Evolutionary conservation across 169 alveolate species (phyloP).

Genomic region (Prorocentrum cordatum): DNA sequence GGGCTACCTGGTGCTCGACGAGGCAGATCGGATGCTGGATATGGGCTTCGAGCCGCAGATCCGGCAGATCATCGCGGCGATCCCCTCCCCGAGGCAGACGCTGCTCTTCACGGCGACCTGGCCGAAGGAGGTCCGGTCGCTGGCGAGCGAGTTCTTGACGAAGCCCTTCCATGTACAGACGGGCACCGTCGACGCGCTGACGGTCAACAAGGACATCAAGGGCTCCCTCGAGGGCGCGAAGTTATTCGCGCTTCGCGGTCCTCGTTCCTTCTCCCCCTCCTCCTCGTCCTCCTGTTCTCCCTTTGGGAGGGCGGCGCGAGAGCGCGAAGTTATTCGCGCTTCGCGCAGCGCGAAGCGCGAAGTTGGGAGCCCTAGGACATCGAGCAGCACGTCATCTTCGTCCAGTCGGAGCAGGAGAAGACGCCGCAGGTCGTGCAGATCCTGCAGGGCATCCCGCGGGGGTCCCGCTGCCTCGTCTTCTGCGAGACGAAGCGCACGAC

Average conservation of each 20-base stretch:
- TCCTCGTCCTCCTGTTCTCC: neutral
- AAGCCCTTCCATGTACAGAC: conserved; percentile 36
- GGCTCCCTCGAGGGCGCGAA: neutral
- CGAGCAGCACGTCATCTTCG: conserved; percentile 27
- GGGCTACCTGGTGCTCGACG: conserved; percentile 94
- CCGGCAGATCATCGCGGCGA: conserved; percentile 26
- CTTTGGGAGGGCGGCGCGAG: neutral
- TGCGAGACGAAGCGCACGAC: too few species aligned
- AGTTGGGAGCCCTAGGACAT: conserved; percentile 7
- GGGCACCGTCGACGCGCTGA: conserved; percentile 25
- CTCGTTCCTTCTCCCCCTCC: too few species aligned
- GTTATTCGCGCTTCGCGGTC: too few species aligned
- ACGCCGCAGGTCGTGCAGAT: too few species aligned
- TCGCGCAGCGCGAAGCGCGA: neutral
- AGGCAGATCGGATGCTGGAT: conserved; percentile 98
- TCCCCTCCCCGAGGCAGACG: conserved; percentile 13
- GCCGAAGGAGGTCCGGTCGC: conserved; percentile 35
- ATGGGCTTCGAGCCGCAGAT: conserved; percentile 80
- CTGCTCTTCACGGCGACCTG: conserved; percentile 44
- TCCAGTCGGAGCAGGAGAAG: too few species aligned
- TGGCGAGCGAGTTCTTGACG: conserved; percentile 42
- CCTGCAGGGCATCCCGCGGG: too few species aligned
- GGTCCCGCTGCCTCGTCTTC: too few species aligned
- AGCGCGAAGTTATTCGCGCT: neutral
- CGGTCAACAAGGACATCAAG: neutral